These are phyloP conservation scores for Globisporangium spiculum DNA, from an alignment of 352 stramenopile species.

Conservation along the genomic window DNA sequence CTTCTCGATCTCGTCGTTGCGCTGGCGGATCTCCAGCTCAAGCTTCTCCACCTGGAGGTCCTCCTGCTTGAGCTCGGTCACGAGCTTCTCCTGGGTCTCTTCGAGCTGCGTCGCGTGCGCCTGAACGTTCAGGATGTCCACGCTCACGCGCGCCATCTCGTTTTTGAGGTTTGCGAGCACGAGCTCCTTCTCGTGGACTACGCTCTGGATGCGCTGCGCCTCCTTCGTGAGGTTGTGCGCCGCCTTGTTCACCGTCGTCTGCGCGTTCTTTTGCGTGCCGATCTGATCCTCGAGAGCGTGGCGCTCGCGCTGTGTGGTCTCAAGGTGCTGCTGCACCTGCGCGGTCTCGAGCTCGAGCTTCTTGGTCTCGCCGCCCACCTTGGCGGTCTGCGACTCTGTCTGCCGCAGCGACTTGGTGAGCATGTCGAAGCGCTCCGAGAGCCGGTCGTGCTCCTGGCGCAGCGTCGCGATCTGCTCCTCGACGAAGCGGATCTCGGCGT, in stretches of 20 bases:
- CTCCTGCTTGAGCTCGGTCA: constrained; percentile 85
- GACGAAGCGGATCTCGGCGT: constrained; percentile 71
- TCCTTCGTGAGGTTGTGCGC: constrained; percentile 89
- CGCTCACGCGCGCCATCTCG: constrained; percentile 89
- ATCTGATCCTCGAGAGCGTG: constrained; percentile 89
- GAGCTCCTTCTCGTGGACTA: constrained; percentile 89
- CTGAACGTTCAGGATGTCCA: constrained; percentile 92
- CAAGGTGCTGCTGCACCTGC: constrained; percentile 67
- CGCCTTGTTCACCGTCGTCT: constrained; percentile 90
- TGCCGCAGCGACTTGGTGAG: constrained; percentile 87
- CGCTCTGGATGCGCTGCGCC: constrained; percentile 58
- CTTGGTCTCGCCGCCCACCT: constrained; percentile 56
- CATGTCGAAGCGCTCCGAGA: constrained; percentile 84
- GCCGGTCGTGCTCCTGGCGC: constrained; percentile 61
- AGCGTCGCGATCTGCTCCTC: constrained; percentile 64
- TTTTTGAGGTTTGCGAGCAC: constrained; percentile 87
- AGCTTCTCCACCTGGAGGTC: constrained; percentile 90
- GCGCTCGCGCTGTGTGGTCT: constrained; percentile 86
- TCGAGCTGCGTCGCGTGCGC: constrained; percentile 85
- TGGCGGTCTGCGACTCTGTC: constrained; percentile 78
- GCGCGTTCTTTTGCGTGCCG: constrained; percentile 73
- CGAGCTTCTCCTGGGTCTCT: constrained; percentile 75
- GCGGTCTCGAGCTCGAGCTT: constrained; percentile 71
- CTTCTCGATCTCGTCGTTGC: constrained; percentile 96
- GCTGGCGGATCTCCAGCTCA: constrained; percentile 92